These are phyloP conservation scores for Colletotrichum paranaense DNA, from an alignment of 2,329 filamentous ascomycete genomes.

Conservation along the genomic window DNA sequence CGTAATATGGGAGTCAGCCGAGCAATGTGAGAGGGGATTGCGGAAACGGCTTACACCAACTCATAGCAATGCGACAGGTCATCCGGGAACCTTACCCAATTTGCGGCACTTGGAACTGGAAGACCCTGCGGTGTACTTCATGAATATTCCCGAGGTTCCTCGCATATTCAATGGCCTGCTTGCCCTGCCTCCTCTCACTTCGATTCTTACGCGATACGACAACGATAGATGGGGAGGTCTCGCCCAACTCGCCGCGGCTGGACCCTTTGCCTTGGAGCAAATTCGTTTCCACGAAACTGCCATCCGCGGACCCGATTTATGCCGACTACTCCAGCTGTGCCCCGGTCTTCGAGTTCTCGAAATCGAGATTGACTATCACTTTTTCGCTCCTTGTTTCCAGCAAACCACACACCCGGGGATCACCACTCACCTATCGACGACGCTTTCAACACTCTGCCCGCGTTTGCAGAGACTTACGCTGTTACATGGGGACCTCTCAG, in stretches of 20 bases:
- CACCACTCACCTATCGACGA: background rate
- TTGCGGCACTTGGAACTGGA: background rate
- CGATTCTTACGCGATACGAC: background rate
- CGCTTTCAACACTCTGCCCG: background rate
- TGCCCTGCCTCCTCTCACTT: background rate
- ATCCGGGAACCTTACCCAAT: background rate
- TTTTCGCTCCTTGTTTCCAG: background rate
- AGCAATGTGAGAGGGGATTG: background rate
- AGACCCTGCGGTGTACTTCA: background rate
- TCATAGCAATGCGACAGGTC: background rate
- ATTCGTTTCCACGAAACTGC: background rate
- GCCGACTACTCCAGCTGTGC: background rate
- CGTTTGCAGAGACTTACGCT: background rate
- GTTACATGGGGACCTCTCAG: background rate
- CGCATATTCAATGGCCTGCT: background rate
- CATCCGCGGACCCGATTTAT: background rate
- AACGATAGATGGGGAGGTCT: slow-evolving; percentile 1
- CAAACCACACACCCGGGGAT: background rate
- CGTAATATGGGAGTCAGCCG: background rate
- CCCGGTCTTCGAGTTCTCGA: background rate
- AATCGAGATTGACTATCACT: background rate
- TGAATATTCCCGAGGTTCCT: background rate
- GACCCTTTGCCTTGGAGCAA: background rate
- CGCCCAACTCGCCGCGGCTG: background rate
- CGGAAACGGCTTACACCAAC: background rate